Base-by-base conservation (phyloP, 768 basidiomycete species). In the Leccinum pellstonianum region DNA sequence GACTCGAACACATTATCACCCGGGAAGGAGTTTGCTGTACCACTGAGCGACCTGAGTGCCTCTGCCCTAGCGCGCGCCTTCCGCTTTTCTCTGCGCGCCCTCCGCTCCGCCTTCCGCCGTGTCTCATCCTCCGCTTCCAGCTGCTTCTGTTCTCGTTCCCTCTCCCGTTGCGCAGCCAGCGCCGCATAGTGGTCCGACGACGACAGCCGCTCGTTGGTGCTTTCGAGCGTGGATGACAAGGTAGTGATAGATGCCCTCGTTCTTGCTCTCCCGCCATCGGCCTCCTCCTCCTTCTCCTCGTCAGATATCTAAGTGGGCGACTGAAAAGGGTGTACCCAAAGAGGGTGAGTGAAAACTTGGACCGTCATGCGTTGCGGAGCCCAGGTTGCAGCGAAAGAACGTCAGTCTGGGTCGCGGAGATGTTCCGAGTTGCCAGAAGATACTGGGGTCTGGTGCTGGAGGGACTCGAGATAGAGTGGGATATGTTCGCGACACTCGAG, bases 261-360 rank as follows among this genome's bases (percentile, higher is more conserved):
- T 66, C 35, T 72, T 64, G 37, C 72, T 66, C 54, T 63, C 52
- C 61, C 53, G 51, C 37, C 25, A 8, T 17, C 54, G n/a, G 4
- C 77, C 11, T 77, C 80, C 10, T 86, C 77, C 11, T 77, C 80
- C 10, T 86, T 2, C 29, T 31, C 29, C 29, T 31, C 29, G n/a
- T 83, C 83, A 0, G 82, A 77, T n/a, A 88, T 78, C 47, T 83
- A 81, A 83, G 78, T 9, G 79, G 78, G 25, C 78, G 77, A n/a
- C 88, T 88, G 62, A 91, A 89, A 2, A 89, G 77, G 54, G 86
- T 77, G 61, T 76, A 88, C 6, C 88, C 89, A 59, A 89, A 89
- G 8, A 91, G 66, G 9, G 79, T 81, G 64, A 89, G 83, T 73
- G 62, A 70, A 65, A 54, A 71, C 65, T 53, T 73, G 69, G 59